phyloP scores from a whole-genome alignment of 2,329 filamentous ascomycete species.

The Incumbomyces lentus region DNA sequence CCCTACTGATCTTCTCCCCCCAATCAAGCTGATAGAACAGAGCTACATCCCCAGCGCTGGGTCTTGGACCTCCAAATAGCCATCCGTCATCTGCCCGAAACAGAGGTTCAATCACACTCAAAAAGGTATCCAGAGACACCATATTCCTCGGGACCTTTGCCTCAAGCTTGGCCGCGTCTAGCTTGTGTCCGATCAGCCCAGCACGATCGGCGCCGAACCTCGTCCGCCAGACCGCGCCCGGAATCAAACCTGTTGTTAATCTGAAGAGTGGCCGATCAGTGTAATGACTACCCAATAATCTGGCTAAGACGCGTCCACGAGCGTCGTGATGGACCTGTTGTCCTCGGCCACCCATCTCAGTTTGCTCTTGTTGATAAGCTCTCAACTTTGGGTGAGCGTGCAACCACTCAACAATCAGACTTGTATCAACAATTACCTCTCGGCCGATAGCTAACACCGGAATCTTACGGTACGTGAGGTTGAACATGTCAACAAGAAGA shows the following conservation, averaged over 20 bases:
- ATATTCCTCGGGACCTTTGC: constrained; percentile 16
- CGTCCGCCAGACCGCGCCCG: constrained; percentile 14
- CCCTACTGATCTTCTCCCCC: constrained; percentile 17
- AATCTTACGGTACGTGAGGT: constrained; percentile 58
- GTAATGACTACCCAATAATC: constrained; percentile 10
- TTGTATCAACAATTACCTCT: constrained; percentile 30
- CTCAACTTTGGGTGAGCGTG: constrained; percentile 6
- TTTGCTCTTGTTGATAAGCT: neutral
- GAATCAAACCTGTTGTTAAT: constrained; percentile 17
- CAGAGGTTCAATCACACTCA: constrained; percentile 16
- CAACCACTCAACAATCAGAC: constrained; percentile 14
- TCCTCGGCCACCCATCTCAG: neutral
- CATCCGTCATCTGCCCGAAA: constrained; percentile 4
- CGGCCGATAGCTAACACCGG: constrained; percentile 56
- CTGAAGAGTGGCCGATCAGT: constrained; percentile 18
- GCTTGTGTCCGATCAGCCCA: constrained; percentile 16
- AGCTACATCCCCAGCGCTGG: constrained; percentile 14
- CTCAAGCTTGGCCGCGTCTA: constrained; percentile 16
- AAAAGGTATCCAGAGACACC: constrained; percentile 14
- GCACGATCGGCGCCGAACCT: constrained; percentile 15
- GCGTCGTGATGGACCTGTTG: constrained; percentile 2
- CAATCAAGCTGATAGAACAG: constrained; percentile 19
- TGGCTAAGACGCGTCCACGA: neutral
- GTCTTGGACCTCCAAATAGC: constrained; percentile 3
- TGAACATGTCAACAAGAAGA: constrained; percentile 48